Base-by-base conservation (phyloP, 441 rosid species). In the Populus hybrid region DNA sequence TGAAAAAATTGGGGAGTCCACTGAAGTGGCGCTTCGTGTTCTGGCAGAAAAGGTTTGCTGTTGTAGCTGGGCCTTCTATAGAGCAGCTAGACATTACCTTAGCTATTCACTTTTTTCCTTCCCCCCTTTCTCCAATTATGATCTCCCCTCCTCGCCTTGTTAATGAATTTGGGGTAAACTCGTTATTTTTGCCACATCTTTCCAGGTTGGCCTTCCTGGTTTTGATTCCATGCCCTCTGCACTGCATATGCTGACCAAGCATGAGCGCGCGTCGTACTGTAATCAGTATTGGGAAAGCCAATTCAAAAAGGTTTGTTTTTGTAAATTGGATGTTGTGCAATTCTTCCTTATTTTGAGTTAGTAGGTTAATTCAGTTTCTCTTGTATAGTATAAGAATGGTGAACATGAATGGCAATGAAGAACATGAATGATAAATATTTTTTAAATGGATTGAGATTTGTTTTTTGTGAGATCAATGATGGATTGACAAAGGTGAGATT, bases 181-280 rank as follows among this genome's bases (percentile, higher is more conserved):
- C 2, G 18, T 66, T 35, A 14, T 16, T 68, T 18, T 77, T 75
- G 67, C 81, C 79, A 21, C 74, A 64, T 85, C 69, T 85, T 83
- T 83, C 78, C 92, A 96, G 99, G 92, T 96, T 88, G 99, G 99
- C 72, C 98, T 96, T 87, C 99, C 99, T 83, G 99, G 98, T 81
- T 96, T 96, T 89, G 98, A 96, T 88, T 93, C 98, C 77, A 92
- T 96, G 98, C 94, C 98, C 83, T 92, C 93, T 86, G 91, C 98
- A 64, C 83, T 96, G 83, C 86, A 93, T 79, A 84, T 93, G 91
- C 88, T 96, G 81, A 96, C 95, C 90, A 96, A 93, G 82, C 98
- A 93, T 84, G 98, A 93, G 76, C 98, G 98, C 71, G 99, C 98
- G 26, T 94, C 99, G 29, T 96, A 96, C 84, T 96, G 98, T 87